phyloP scores from a whole-genome alignment of 169 alveolate genomes.

The Eimeria maxima region DNA sequence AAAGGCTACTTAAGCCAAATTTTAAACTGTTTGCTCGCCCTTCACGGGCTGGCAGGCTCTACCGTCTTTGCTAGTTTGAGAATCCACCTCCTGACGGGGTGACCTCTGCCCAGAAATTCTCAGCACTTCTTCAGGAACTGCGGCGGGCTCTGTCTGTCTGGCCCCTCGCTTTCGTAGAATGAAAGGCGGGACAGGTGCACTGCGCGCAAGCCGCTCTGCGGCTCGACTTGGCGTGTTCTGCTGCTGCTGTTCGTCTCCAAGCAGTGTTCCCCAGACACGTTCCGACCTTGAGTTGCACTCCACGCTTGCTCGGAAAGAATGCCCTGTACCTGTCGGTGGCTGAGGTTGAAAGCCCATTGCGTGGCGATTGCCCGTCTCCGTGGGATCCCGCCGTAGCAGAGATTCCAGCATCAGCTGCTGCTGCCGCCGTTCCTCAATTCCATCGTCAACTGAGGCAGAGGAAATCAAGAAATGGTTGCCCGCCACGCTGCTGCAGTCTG shows the following conservation, averaged over 20 bases:
- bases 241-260: neutral
- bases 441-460: neutral
- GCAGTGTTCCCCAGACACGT: neutral
- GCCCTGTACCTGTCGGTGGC: neutral
- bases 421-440: neutral
- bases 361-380: neutral
- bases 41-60: neutral
- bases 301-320: neutral
- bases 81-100: neutral
- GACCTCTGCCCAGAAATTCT: neutral
- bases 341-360: neutral
- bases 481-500: neutral
- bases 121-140: neutral
- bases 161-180: neutral
- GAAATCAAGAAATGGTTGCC: neutral
- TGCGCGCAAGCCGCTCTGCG: neutral
- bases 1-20: no score
- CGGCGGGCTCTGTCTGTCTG: neutral
- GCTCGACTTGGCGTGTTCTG: conserved; percentile 6
- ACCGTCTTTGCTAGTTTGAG: neutral
- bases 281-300: neutral
- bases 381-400: neutral
- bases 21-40: neutral
- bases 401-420: conserved; percentile 58
- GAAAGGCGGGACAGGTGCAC: conserved; percentile 45